Base-by-base conservation (phyloP, 2,329 filamentous ascomycete genomes). In the Phyllosticta citribraziliensis region DNA sequence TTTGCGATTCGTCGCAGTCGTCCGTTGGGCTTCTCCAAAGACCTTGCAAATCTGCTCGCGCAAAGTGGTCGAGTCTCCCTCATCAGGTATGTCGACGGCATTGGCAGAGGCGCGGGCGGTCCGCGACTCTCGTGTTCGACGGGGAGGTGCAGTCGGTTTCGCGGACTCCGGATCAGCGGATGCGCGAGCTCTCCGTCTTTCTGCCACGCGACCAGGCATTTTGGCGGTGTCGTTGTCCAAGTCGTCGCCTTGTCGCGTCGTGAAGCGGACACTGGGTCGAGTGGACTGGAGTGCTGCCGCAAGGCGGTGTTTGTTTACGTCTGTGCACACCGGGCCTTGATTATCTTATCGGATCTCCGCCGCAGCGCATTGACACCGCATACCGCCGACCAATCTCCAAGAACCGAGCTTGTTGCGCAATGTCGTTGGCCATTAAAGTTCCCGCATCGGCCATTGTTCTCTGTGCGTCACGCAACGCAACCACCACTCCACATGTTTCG, bases 1-100 rank as follows among this genome's bases (percentile, higher is more conserved):
- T 72, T 97, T 97, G 63, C 93, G 82, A 72, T 99, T 94, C 1
- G 89, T 89, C 1, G 92, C 91, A 0, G 89, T 95, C 1, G 89
- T 95, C 67, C 88, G 87, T 74, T 99, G 94, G 35, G 93, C 76
- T 64, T 81, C 91, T 51, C 70, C 68, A 65, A 82, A 82, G 19
- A 80, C 71, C 30, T 73, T 70, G 70, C 86, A 88, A 58, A 96
- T 81, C 70, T 89, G 88, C 40, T 81, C 82, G 68, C 92, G 88
- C 66, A 97, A 77, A 17, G 82, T 82, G 62, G 84, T 91, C 55
- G 84, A 80, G 58, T 85, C 83, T 3, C 86, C 82, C 70, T 96
- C 91, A 68, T 87, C 83, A 50, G 88, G 87, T n/a, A 88, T 70
- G 54, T 78, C 75, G 58, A 76, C 67, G 24, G 71, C 67, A 60